Evolutionary conservation across 225 moss, liverwort and hornwort species (phyloP).

Genomic region (Pseudoscleropodium purum): DNA sequence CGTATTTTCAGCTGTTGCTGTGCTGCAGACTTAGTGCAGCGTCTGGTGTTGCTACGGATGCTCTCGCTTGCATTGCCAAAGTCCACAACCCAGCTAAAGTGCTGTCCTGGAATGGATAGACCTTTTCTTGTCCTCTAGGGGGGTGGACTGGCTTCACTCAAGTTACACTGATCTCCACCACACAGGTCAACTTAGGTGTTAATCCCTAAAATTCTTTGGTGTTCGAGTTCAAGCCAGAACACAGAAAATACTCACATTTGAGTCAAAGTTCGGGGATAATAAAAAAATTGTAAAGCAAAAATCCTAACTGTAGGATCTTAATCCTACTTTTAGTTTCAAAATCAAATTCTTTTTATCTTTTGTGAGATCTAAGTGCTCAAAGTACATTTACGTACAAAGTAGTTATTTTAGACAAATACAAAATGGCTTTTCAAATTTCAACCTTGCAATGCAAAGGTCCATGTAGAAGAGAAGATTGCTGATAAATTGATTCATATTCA

Average conservation of each 20-base stretch:
- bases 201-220: not conserved
- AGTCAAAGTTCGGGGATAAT: not conserved
- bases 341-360: not conserved
- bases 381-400: not conserved
- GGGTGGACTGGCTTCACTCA: not conserved
- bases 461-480: not conserved
- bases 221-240: not conserved
- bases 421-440: not conserved
- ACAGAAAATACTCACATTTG: too few relatives aligned
- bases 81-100: slow-evolving; percentile 6
- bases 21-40: not conserved
- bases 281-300: too few relatives aligned
- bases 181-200: not conserved
- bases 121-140: not conserved
- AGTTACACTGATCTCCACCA: not conserved
- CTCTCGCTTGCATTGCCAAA: not conserved
- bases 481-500: not conserved
- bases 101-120: slow-evolving; percentile 2
- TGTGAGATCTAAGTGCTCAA: not conserved
- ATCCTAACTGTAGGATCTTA: not conserved
- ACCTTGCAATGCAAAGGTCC: not conserved
- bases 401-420: not conserved
- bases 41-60: not conserved
- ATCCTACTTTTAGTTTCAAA: not conserved
- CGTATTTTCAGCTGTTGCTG: not conserved